These are phyloP conservation scores for Selenicereus undatus DNA, from an alignment of 148 eudicot species.

Conservation along the genomic window DNA sequence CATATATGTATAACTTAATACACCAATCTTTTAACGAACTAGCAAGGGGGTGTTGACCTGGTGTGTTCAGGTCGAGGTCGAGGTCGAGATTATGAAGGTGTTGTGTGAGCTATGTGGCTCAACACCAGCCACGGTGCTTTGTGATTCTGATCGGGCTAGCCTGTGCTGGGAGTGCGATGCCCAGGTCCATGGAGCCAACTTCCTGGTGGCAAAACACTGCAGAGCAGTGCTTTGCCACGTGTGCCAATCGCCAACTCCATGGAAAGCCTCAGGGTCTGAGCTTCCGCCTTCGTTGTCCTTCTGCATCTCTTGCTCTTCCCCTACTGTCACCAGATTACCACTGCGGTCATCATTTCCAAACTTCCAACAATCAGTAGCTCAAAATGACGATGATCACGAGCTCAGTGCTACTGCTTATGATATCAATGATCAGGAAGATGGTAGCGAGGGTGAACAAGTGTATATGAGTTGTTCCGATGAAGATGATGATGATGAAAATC, in stretches of 20 bases:
- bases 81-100: neutral
- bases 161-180: conserved; percentile 44
- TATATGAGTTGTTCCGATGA: neutral
- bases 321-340: neutral
- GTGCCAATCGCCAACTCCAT: conserved; percentile 41
- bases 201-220: conserved; percentile 39
- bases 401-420: neutral
- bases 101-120: conserved; percentile 37
- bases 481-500: conserved; percentile 31
- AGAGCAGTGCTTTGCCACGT: conserved; percentile 37
- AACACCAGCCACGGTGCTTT: conserved; percentile 26
- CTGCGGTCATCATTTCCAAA: neutral
- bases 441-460: conserved; percentile 10
- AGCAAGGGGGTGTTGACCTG: no score
- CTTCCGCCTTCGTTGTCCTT: conserved; percentile 22
- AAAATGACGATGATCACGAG: neutral
- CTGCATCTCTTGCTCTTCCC: conserved; percentile 15
- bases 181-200: conserved; percentile 48
- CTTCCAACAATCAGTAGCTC: neutral
- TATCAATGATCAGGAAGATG: neutral
- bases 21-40: no score
- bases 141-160: conserved; percentile 43
- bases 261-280: conserved; percentile 43
- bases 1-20: neutral
- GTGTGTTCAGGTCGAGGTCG: neutral